These are phyloP conservation scores for Globisporangium camurandrum DNA, from an alignment of 352 stramenopile genomes.

Conservation along the genomic window DNA sequence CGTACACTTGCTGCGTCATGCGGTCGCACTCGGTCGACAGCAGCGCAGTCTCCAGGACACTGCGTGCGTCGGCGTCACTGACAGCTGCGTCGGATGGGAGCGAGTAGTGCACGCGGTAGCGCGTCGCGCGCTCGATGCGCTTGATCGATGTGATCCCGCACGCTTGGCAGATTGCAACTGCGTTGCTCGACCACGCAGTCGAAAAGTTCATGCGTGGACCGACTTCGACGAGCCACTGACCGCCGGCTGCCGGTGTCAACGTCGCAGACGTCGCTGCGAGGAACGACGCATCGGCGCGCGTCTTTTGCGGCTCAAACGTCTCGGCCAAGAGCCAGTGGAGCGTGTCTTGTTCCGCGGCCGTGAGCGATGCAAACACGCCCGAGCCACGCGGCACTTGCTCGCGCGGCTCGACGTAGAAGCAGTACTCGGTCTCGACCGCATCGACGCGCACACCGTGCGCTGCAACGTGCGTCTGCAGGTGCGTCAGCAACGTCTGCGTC, in stretches of 20 bases:
- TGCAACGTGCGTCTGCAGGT: slow-evolving; percentile 25
- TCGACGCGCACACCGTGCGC: slow-evolving; percentile 23
- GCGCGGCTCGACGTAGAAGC: slow-evolving; percentile 94
- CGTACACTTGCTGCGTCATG: slow-evolving; percentile 99
- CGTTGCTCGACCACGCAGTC: slow-evolving; percentile 98
- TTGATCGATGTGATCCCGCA: slow-evolving; percentile 88
- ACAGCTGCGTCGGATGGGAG: no score
- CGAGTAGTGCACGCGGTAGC: slow-evolving; percentile 86
- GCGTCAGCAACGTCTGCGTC: slow-evolving; percentile 37
- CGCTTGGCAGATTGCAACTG: slow-evolving; percentile 93
- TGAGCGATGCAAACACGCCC: slow-evolving; percentile 23
- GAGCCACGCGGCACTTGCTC: slow-evolving; percentile 14
- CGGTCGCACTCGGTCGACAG: slow-evolving; percentile 84
- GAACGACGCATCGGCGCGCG: slow-evolving; percentile 48
- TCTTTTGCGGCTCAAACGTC: slow-evolving; percentile 93
- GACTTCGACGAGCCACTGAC: slow-evolving; percentile 90
- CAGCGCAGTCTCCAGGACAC: slow-evolving; percentile 41
- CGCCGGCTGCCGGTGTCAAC: slow-evolving; percentile 7
- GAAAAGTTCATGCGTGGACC: slow-evolving; percentile 98
- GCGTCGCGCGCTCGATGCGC: slow-evolving; percentile 91
- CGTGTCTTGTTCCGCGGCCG: slow-evolving; percentile 44
- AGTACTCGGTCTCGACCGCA: slow-evolving; percentile 90
- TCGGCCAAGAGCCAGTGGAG: slow-evolving; percentile 95
- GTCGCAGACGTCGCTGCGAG: slow-evolving; percentile 22
- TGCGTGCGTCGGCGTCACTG: slow-evolving; percentile 15